Evolutionary conservation across 2,329 filamentous ascomycete species (phyloP), one percentile per base, ranked within the genome.

Genomic region (Ceratocystis lukuohia): DNA sequence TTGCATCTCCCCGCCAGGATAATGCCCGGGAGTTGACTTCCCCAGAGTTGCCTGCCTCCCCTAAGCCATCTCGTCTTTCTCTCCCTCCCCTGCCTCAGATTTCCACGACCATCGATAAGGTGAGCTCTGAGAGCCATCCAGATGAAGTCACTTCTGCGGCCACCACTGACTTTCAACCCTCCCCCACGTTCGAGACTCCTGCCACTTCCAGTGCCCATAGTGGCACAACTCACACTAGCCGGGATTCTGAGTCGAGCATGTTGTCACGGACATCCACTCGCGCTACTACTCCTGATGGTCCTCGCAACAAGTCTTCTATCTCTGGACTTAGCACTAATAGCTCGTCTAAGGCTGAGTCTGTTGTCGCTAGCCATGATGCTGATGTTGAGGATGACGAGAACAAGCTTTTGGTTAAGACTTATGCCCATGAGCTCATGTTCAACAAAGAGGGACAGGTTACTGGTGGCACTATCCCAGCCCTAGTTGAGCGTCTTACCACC

Each of bases 391-490:
- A 96, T 62, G 84, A 87, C 0, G 93, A 96, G 74, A 87, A 84
- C 3, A 88, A 87, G 71, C 79, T 96, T n/a, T 79, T 96, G n/a
- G 89, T 92, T 73, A 95, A 88, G 76, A 96, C 92, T 0, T 96
- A 84, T 72, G 90, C 91, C 0, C 89, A 96, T 72, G 93, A 99
- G 73, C 81, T 99, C 61, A 86, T 96, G 72, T 88, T 89, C 74
- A 96, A 95, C 77, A 95, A 95, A 74, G 93, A 97, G 70, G 92
- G 93, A 1, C 89, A 96, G 69, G 87, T 99, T n/a, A 89, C 89
- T 53, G 94, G 94, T 61, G 94, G 94, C 15, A 95, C 91, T 2
- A 81, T 99, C 12, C 85, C 89, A 4, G 94, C 94, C 1, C 79
- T 99, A 33, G 88, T 99, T n/a, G 94, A 99, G 78, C 87, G 91